phyloP scores from a whole-genome alignment of 2,329 filamentous ascomycete species.

The Xylariaceae sp. region DNA sequence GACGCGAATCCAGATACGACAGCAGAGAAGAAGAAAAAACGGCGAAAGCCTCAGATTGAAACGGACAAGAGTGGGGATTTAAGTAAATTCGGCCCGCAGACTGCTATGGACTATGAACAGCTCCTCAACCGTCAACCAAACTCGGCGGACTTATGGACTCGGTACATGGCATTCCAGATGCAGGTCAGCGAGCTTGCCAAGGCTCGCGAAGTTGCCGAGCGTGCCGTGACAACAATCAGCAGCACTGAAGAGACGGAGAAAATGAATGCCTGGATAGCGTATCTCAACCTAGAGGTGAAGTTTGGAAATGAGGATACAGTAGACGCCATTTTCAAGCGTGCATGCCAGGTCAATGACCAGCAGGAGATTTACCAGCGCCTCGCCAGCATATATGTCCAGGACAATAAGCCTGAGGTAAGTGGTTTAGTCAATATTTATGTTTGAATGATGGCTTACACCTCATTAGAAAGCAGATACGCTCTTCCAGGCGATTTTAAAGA shows the following conservation, averaged over 20 bases:
- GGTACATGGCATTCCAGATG: conserved; percentile 98
- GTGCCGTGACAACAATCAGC: conserved; percentile 85
- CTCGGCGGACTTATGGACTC: conserved; percentile 88
- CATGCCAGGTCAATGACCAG: conserved; percentile 89
- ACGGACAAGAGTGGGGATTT: conserved; percentile 90
- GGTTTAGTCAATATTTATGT: background rate
- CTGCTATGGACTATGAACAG: conserved; percentile 87
- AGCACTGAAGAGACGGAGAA: conserved; percentile 90
- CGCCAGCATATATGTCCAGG: conserved; percentile 92
- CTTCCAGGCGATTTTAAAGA: conserved; percentile 83
- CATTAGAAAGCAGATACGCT: conserved; percentile 80
- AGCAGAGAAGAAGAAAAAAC: conserved; percentile 61
- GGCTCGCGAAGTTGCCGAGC: conserved; percentile 83
- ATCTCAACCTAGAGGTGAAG: conserved; percentile 88
- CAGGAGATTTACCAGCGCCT: conserved; percentile 86
- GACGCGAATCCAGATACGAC: conserved; percentile 42
- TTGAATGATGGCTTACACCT: conserved; percentile 28
- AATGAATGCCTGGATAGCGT: conserved; percentile 89
- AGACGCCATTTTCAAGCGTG: conserved; percentile 83
- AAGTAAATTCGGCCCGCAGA: conserved; percentile 82
- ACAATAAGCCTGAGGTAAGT: conserved; percentile 75
- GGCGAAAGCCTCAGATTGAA: conserved; percentile 70
- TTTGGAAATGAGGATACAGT: conserved; percentile 80
- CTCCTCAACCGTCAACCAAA: conserved; percentile 88
- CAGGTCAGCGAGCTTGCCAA: conserved; percentile 84